Conservation (phyloP, 371 early-diverging fungal species). For the Lichtheimia corymbifera region DNA sequence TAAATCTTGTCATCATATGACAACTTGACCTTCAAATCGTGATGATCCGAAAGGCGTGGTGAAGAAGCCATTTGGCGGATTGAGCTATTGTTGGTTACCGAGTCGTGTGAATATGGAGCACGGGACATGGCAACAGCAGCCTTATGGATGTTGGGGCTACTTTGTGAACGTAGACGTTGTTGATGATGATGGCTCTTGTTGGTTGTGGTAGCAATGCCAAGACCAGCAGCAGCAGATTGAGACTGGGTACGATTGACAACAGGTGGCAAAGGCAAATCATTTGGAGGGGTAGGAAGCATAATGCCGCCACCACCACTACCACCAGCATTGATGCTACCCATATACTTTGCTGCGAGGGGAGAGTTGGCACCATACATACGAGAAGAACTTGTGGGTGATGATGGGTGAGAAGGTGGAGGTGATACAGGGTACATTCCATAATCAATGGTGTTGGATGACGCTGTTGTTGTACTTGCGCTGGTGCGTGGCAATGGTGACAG, state of each 20-base stretch:
- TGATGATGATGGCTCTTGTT: conserved; percentile 25
- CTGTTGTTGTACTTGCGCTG: conserved; percentile 26
- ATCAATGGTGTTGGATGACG: conserved; percentile 14
- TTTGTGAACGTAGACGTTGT: conserved; percentile 63
- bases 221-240: conserved; percentile 32
- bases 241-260: conserved; percentile 47
- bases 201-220: conserved; percentile 19
- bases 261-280: conserved; percentile 23
- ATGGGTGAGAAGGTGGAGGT: conserved; percentile 63
- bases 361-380: conserved; percentile 28
- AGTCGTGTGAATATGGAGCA: background rate
- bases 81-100: conserved; percentile 8
- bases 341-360: conserved; percentile 40
- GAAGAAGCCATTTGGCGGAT: conserved; percentile 37
- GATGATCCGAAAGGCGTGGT: conserved; percentile 17
- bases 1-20: conserved; percentile 86
- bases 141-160: conserved; percentile 67
- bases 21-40: conserved; percentile 76
- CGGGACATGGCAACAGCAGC: conserved; percentile 9
- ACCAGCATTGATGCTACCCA: conserved; percentile 20
- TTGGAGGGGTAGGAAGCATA: conserved; percentile 16
- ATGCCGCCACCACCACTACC: no score
- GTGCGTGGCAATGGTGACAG: conserved; percentile 41
- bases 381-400: conserved; percentile 61
- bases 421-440: conserved; percentile 56